These are phyloP conservation scores for Pseudocercospora musae DNA, from an alignment of 2,329 filamentous ascomycete species.

Conservation along the genomic window DNA sequence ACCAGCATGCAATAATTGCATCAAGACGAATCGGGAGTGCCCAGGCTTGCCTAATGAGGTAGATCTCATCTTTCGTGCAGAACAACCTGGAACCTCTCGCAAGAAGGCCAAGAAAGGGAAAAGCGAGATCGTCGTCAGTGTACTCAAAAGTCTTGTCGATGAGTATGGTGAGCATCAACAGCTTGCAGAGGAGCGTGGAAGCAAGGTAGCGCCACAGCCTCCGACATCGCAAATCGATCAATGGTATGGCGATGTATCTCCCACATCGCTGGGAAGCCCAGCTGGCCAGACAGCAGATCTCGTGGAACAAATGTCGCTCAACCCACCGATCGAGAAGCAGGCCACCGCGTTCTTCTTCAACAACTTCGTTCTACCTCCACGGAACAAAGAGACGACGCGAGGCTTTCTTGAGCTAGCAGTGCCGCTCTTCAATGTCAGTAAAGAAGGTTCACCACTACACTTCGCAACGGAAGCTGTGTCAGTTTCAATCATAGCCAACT, in stretches of 20 bases:
- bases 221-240: not conserved
- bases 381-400: slow-evolving; percentile 1
- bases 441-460: slow-evolving; percentile 12
- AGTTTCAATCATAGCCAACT: slow-evolving; percentile 7
- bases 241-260: not conserved
- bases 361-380: not conserved
- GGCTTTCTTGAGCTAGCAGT: slow-evolving; percentile 12
- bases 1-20: slow-evolving; percentile 13
- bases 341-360: slow-evolving; percentile 11
- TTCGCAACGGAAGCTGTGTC: slow-evolving; percentile 13
- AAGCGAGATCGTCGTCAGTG: not conserved
- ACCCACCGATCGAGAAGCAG: slow-evolving; percentile 9
- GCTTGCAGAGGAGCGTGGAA: not conserved
- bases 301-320: not conserved
- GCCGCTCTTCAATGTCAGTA: not conserved
- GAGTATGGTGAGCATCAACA: slow-evolving; percentile 2
- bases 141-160: not conserved
- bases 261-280: not conserved
- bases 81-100: slow-evolving; percentile 3
- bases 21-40: slow-evolving; percentile 13
- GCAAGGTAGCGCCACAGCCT: not conserved
- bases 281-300: not conserved
- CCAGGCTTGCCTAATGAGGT: slow-evolving; percentile 15
- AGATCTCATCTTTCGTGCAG: slow-evolving; percentile 18
- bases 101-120: slow-evolving; percentile 1